Percentiles rank a stretch among this genome's conserved stretches.
phyloP scores from a whole-genome alignment of 2,329 filamentous ascomycete species.

The Aspergillus fructus region DNA sequence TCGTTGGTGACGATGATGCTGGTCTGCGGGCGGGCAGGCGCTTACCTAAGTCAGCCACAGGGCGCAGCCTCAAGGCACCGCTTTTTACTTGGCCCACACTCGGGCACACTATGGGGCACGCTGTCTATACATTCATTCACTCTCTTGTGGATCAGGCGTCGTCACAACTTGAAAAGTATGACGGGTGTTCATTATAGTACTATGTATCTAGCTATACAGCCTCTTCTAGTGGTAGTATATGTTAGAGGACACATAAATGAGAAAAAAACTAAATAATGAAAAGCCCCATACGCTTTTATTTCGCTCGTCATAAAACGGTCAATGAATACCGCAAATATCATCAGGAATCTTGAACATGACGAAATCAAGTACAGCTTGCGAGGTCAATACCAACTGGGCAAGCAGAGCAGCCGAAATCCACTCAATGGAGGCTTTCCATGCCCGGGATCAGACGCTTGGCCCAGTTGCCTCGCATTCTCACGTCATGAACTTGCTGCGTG shows the following conservation, averaged over 20 bases:
- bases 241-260: neutral
- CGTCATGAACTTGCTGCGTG: neutral
- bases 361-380: neutral
- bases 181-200: neutral
- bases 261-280: neutral
- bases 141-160: neutral
- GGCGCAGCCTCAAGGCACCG: constrained; percentile 1
- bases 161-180: neutral
- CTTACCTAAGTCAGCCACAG: constrained; percentile 10
- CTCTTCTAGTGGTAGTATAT: neutral
- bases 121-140: neutral
- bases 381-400: neutral
- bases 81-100: neutral
- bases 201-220: neutral
- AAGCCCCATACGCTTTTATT: constrained; percentile 12
- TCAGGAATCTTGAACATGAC: constrained; percentile 3
- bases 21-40: constrained; percentile 13
- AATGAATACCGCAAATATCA: constrained; percentile 9
- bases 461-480: neutral
- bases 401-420: neutral
- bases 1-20: constrained; percentile 18
- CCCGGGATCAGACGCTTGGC: neutral
- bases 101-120: neutral
- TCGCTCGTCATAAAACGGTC: constrained; percentile 7
- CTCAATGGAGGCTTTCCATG: neutral